phyloP scores from a whole-genome alignment of 1,284 basidiomycete genomes.

The Cerrena zonata region DNA sequence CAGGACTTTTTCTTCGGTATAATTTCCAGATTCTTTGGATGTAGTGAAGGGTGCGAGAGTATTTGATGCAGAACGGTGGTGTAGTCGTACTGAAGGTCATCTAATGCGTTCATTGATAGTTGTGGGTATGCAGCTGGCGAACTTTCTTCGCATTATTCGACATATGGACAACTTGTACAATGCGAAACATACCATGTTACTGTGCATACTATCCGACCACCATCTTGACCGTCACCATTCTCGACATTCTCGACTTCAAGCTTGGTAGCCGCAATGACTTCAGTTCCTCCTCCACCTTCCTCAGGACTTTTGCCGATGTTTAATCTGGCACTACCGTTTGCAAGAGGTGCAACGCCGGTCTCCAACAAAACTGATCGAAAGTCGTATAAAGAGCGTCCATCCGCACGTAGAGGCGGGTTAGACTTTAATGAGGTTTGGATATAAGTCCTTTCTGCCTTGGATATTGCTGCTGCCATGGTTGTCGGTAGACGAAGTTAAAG shows the following conservation, averaged over 20 bases:
- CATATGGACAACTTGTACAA: conserved; percentile 1
- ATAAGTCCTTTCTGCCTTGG: conserved; percentile 73
- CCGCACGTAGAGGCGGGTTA: conserved; percentile 51
- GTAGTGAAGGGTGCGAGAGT: conserved; percentile 56
- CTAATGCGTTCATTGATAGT: conserved; percentile 52
- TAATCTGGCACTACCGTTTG: conserved; percentile 73
- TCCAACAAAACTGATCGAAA: conserved; percentile 66
- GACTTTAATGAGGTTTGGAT: conserved; percentile 58
- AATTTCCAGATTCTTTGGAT: conserved; percentile 58
- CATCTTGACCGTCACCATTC: conserved; percentile 43
- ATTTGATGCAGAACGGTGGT: conserved; percentile 52
- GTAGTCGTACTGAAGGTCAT: conserved; percentile 69
- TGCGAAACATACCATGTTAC: conserved; percentile 65
- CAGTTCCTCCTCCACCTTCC: conserved; percentile 59
- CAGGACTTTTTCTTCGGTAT: conserved; percentile 61
- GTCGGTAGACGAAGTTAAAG: background rate
- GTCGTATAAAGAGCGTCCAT: conserved; percentile 60
- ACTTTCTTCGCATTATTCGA: conserved; percentile 43
- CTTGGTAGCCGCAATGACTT: conserved; percentile 64
- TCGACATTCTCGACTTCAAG: conserved; percentile 63
- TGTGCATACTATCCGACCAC: conserved; percentile 55
- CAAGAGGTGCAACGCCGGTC: conserved; percentile 67
- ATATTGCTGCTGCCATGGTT: conserved; percentile 37
- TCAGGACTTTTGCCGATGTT: conserved; percentile 55
- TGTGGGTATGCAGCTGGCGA: conserved; percentile 74